Percentiles rank a stretch among this genome's conserved stretches.
Evolutionary conservation across 768 basidiomycete genomes (phyloP).

Genomic region (Pleurotus citrinopileatus): DNA sequence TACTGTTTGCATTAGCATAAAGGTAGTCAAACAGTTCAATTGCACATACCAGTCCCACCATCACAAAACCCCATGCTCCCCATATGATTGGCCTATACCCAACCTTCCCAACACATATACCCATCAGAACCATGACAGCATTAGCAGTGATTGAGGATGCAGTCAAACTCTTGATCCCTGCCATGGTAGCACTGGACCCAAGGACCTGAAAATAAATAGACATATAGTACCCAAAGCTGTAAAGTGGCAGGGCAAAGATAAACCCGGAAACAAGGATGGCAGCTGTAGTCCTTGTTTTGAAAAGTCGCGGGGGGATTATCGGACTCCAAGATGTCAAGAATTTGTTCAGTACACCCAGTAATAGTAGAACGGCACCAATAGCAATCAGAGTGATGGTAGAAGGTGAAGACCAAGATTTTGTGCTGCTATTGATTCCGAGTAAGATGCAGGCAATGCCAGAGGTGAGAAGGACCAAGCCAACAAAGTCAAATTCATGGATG

Average conservation of each 20-base stretch:
- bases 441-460: constrained; percentile 62
- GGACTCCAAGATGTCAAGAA: constrained; percentile 60
- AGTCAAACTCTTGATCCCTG: constrained; percentile 76
- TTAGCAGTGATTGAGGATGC: constrained; percentile 65
- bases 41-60: constrained; percentile 50
- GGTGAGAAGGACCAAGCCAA: constrained; percentile 62
- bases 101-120: constrained; percentile 52
- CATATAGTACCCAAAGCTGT: constrained; percentile 61
- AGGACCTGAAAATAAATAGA: constrained; percentile 79
- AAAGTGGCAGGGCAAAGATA: constrained; percentile 63
- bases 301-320: constrained; percentile 72
- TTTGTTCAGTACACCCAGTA: constrained; percentile 57
- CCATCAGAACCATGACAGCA: constrained; percentile 49
- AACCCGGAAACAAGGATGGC: constrained; percentile 55
- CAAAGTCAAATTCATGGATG: constrained; percentile 65
- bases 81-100: constrained; percentile 67
- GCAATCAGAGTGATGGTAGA: constrained; percentile 62
- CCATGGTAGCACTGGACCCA: constrained; percentile 67
- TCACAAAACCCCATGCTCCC: constrained; percentile 50
- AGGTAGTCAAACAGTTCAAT: not conserved
- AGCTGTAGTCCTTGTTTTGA: constrained; percentile 74
- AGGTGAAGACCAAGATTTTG: constrained; percentile 55
- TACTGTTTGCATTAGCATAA: not conserved
- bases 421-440: constrained; percentile 70
- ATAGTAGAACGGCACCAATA: constrained; percentile 51